Evolutionary conservation across 768 basidiomycete species (phyloP).

Genomic region (Amanita exitialis): DNA sequence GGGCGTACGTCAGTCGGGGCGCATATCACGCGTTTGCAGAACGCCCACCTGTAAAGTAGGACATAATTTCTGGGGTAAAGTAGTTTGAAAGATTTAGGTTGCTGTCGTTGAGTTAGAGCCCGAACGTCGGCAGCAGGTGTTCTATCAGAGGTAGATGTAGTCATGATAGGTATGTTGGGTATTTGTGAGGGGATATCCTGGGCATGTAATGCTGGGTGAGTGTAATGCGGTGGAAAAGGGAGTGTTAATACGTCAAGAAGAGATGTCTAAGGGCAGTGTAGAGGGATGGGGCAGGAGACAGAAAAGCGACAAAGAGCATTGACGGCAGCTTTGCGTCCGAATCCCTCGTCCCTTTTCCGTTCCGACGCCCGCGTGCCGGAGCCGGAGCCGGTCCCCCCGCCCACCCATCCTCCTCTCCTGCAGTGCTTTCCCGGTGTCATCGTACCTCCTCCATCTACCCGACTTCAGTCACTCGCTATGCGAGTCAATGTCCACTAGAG

Average conservation of each 20-base stretch:
- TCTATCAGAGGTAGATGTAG: constrained; percentile 7
- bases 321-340: not conserved
- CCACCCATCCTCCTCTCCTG: too few relatives aligned
- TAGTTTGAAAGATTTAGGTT: constrained; percentile 11
- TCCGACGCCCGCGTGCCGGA: not conserved
- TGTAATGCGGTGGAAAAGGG: not conserved
- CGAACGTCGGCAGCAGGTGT: constrained; percentile 4
- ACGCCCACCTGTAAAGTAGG: constrained; percentile 33
- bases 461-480: too few relatives aligned
- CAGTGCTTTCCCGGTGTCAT: too few relatives aligned
- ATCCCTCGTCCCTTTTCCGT: not conserved
- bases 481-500: too few relatives aligned
- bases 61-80: constrained; percentile 27
- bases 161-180: constrained; percentile 10
- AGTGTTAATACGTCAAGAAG: not conserved
- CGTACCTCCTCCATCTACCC: too few relatives aligned
- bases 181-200: constrained; percentile 6
- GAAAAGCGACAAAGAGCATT: not conserved
- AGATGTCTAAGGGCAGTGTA: not conserved
- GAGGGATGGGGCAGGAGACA: not conserved
- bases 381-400: not conserved
- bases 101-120: constrained; percentile 8
- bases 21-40: not conserved
- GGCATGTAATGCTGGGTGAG: not conserved
- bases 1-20: constrained; percentile 8